A percentile compares a stretch with the other conserved stretches of the same genome.
phyloP scores from a whole-genome alignment of 2,329 filamentous ascomycete genomes.

The Fusarium pseudocircinatum region DNA sequence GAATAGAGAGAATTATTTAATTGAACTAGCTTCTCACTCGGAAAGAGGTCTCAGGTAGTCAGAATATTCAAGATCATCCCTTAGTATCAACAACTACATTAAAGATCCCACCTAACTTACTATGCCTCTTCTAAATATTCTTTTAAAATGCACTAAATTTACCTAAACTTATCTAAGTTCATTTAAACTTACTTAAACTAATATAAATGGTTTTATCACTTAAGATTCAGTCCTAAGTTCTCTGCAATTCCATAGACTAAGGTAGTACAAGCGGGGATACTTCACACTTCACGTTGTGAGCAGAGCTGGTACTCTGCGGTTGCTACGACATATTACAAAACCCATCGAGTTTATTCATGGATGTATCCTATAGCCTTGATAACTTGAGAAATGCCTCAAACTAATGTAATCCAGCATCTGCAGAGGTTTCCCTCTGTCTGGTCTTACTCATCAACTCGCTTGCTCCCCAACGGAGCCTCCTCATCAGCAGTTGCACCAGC shows the following conservation, averaged over 20 bases:
- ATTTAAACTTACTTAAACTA: neutral
- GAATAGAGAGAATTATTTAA: neutral
- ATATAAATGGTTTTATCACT: neutral
- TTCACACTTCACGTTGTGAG: neutral
- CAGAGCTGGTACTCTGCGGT: neutral
- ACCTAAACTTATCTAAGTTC: neutral
- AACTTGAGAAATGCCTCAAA: neutral
- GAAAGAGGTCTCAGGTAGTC: neutral
- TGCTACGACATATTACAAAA: neutral
- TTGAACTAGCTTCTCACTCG: neutral
- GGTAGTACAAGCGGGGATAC: neutral
- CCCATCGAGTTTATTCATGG: neutral
- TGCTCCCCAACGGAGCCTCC: constrained; percentile 31
- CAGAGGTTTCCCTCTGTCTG: neutral
- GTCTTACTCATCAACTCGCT: constrained; percentile 27
- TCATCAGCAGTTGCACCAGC: constrained; percentile 39
- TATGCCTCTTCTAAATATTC: neutral
- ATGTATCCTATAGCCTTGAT: neutral
- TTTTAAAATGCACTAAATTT: neutral
- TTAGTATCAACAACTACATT: too few relatives aligned
- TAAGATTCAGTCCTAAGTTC: too few relatives aligned
- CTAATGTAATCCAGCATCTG: neutral
- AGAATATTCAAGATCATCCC: neutral
- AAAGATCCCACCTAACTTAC: too few relatives aligned
- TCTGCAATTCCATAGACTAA: neutral